phyloP scores from a whole-genome alignment of 2,329 filamentous ascomycete genomes.

The Penicillium freii region DNA sequence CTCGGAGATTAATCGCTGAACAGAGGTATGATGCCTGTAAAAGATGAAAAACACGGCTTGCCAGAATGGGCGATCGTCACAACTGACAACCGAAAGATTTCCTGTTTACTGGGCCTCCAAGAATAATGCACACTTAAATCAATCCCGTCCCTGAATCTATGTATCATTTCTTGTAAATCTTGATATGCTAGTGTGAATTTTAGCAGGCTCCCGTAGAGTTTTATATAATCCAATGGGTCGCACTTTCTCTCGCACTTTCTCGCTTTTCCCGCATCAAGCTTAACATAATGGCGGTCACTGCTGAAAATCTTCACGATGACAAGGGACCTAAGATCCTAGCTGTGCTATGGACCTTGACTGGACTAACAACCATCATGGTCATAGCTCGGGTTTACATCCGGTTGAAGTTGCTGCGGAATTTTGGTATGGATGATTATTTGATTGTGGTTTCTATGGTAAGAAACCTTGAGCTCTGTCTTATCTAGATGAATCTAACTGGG shows the following conservation, averaged over 20 bases:
- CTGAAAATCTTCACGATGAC: conserved; percentile 21
- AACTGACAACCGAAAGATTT: not conserved
- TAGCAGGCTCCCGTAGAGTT: not conserved
- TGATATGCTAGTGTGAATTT: not conserved
- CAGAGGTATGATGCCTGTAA: not conserved
- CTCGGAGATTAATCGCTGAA: not conserved
- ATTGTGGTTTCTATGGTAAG: conserved; percentile 37
- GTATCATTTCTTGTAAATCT: not conserved
- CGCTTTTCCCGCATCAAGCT: not conserved
- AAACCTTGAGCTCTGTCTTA: not conserved
- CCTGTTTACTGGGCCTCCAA: not conserved
- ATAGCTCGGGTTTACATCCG: conserved; percentile 37
- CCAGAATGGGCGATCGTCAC: conserved; percentile 1
- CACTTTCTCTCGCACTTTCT: not conserved
- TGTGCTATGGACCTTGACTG: conserved; percentile 33
- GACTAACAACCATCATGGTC: conserved; percentile 34
- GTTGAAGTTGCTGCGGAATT: conserved; percentile 29
- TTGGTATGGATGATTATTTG: conserved; percentile 42
- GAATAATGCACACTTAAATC: not conserved
- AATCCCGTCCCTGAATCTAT: not conserved
- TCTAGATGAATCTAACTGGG: not conserved
- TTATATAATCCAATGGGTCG: not conserved
- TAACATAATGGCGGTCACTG: conserved; percentile 9
- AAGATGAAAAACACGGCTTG: not conserved
- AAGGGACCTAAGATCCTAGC: conserved; percentile 39